phyloP scores from a whole-genome alignment of 495 filamentous ascomycete genomes.

The Neurospora sp. region DNA sequence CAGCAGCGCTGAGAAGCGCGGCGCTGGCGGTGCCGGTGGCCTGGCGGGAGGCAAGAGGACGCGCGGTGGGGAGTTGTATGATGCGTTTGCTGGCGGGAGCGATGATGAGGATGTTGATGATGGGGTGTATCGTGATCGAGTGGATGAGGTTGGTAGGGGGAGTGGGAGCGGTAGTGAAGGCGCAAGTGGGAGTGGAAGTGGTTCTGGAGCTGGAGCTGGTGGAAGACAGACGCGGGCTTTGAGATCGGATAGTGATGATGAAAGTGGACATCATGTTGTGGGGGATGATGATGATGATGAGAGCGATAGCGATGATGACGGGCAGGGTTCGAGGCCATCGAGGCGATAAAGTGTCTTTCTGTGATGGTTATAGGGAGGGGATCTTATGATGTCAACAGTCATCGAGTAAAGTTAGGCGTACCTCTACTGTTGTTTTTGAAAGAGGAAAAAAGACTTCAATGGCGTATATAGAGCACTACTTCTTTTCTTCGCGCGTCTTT shows the following conservation, averaged over 20 bases:
- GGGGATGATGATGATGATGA: conserved; percentile 20
- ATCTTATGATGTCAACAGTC: neutral
- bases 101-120: conserved; percentile 44
- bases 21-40: neutral
- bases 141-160: neutral
- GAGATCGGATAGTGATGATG: conserved; percentile 43
- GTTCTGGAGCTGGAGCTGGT: neutral
- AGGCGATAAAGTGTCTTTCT: neutral
- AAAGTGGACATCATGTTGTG: conserved; percentile 22
- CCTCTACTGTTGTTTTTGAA: neutral
- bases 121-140: conserved; percentile 11
- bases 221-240: conserved; percentile 5
- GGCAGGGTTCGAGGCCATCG: neutral
- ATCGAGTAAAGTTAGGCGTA: neutral
- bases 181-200: neutral
- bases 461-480: neutral
- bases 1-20: conserved; percentile 8
- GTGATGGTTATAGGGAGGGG: neutral
- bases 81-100: conserved; percentile 75
- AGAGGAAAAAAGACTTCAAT: neutral
- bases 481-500: neutral
- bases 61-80: conserved; percentile 77
- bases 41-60: conserved; percentile 28
- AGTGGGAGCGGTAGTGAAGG: neutral
- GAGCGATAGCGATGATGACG: conserved; percentile 14